Evolutionary conservation across 1,139 yeast species (phyloP), one percentile per base, ranked within the genome.

Genomic region (Debaryomycetaceae sp.): DNA sequence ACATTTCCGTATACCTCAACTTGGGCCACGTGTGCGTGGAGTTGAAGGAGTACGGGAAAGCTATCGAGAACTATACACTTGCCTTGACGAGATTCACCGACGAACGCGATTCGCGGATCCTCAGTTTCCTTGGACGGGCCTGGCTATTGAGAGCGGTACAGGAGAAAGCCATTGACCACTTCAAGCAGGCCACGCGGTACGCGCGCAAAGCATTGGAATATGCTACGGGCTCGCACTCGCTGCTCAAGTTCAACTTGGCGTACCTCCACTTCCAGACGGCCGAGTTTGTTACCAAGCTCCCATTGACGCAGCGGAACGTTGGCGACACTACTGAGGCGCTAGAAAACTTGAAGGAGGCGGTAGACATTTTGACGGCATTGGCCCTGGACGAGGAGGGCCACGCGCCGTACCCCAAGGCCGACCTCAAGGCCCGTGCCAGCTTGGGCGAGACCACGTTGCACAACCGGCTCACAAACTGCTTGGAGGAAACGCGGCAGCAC

Each of bases 11-110:
- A 13, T 83, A 77, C 49, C 62, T 90, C 42, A 90, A 90, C 49
- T 60, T 85, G 47, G 98, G 95, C 1, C 95, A 90, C 53, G 90
- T 92, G 35, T 64, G 82, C 30, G 60, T 80, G 27, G 97, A 87
- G 33, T 67, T 82, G 47, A 78, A 79, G 39, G 93, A 87, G 47
- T 86, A 64, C 47, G 66, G 79, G 13, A 83, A 86, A 44, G 92
- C 96, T 1, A 79, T 87, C 47, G 98, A 92, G 51, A 73, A 74
- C 41, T 90, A 87, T 52, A 93, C 82, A 38, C 67, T 80, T 41
- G 94, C 95, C 0, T 59, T 82, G 37, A 65, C 67, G 22, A 68
- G 80, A 46, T 79, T 71, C 50, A 69, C 78, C 15, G 68, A 70
- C 43, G 77, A 77, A 15, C 62, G 68, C 13, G 85, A 77, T 43